Base-by-base conservation (phyloP, 1,139 yeast species). In the Meyerozyma smithsonii region DNA sequence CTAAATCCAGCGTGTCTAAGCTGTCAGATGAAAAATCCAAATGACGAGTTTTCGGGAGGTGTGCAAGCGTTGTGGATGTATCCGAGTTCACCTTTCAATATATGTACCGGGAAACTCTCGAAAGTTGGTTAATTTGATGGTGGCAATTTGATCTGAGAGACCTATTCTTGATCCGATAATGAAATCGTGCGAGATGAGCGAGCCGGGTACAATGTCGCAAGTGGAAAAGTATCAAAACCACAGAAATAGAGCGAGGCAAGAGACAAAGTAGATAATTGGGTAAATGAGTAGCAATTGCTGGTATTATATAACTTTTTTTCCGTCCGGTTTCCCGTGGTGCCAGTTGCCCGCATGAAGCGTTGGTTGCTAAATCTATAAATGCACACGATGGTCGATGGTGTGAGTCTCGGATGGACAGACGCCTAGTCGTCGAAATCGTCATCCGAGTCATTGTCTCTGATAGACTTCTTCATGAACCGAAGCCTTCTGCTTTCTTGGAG, bases 381-480 rank as follows among this genome's bases (percentile, higher is more conserved):
- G n/a, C n/a, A n/a, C n/a, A n/a, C n/a, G n/a, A n/a, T n/a, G n/a
- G n/a, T n/a, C n/a, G n/a, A n/a, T n/a, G n/a, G n/a, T n/a, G n/a
- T n/a, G n/a, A n/a, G n/a, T n/a, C n/a, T n/a, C n/a, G n/a, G n/a
- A n/a, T n/a, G n/a, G n/a, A n/a, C n/a, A n/a, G n/a, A n/a, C n/a
- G n/a, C n/a, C 15, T 18, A 30, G 28, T 56, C 61, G 24, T 48
- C 69, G 36, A 68, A 64, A 39, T 61, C 66, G 17, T 59, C 62
- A 8, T 51, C 55, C 10, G 49, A 47, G 15, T 40, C 43, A 4
- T 40, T 39, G 15, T 50, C 42, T 45, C 77, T 62, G 5, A 81
- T 59, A 8, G 83, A 71, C 48, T 76, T 79, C 50, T 77, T 77
- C 44, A 74, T 71, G 56, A 79, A 81, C 43, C 81, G 66, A 35